A percentile compares a stretch with the other conserved stretches of the same genome.
Conservation (phyloP, 148 eudicot genomes). For the Amaranthus palmeri region DNA sequence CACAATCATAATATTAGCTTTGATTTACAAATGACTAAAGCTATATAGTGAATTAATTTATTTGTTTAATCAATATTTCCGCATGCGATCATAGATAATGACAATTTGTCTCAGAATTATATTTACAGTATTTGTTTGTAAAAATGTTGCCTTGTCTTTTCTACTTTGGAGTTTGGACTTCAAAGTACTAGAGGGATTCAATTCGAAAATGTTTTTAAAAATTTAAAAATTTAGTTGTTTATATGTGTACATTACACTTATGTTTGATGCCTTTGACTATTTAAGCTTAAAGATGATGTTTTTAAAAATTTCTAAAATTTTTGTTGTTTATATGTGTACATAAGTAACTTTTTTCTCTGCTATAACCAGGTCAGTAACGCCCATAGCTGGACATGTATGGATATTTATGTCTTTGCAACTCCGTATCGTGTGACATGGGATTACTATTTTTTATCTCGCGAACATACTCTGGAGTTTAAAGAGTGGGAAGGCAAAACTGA, state of each 20-base stretch:
- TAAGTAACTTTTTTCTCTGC: slow-evolving; percentile 12
- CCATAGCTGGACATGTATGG: slow-evolving; percentile 98
- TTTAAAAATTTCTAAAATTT: neutral
- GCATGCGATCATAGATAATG: too few species aligned
- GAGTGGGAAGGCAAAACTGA: slow-evolving; percentile 89
- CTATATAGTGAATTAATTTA: too few species aligned
- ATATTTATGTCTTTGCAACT: slow-evolving; percentile 86
- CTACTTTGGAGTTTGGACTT: too few species aligned
- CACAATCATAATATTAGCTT: too few species aligned
- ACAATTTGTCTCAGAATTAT: too few species aligned
- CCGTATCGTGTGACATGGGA: slow-evolving; percentile 98
- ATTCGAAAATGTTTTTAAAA: too few species aligned
- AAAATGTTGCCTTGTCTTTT: too few species aligned
- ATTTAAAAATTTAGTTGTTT: neutral
- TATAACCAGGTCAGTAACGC: slow-evolving; percentile 61
- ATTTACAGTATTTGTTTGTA: too few species aligned
- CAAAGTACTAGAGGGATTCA: too few species aligned
- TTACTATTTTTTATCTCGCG: slow-evolving; percentile 69
- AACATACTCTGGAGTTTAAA: slow-evolving; percentile 74
- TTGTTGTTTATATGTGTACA: neutral
- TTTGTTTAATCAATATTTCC: too few species aligned
- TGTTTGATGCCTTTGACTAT: neutral
- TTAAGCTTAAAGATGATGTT: neutral
- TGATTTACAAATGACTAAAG: too few species aligned
- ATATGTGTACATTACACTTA: neutral